Conservation (phyloP, 441 rosid species). For the Pelargonium australe region DNA sequence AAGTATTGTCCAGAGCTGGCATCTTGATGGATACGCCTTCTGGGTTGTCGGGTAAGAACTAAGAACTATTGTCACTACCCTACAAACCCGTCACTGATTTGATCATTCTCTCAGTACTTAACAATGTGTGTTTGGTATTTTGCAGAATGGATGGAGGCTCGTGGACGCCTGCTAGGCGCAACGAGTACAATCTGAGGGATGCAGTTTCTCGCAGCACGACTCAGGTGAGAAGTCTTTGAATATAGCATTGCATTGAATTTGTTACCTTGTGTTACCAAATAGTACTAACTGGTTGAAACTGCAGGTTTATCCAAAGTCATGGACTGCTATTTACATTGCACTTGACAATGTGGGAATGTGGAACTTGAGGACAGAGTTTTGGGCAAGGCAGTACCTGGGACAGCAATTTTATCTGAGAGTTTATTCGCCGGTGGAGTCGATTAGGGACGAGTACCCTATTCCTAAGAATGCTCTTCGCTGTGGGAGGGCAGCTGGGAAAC, state of each 20-base stretch:
- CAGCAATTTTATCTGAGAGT: conserved; percentile 61
- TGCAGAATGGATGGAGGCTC: conserved; percentile 53
- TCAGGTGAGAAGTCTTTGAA: conserved; percentile 28
- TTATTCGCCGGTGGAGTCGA: conserved; percentile 31
- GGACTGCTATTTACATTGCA: conserved; percentile 60
- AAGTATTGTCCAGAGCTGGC: conserved; percentile 56
- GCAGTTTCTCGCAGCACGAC: conserved; percentile 59
- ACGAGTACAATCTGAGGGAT: conserved; percentile 50
- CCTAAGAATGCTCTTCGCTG: conserved; percentile 53
- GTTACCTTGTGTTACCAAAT: too few relatives aligned
- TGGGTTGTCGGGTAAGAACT: conserved; percentile 68
- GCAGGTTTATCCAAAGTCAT: conserved; percentile 65
- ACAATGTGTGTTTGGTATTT: neutral
- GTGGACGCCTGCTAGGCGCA: conserved; percentile 45
- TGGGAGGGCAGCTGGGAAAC: conserved; percentile 39
- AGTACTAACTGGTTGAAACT: neutral
- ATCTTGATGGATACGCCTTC: conserved; percentile 55
- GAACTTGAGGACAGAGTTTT: conserved; percentile 55
- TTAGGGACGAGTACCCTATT: conserved; percentile 45
- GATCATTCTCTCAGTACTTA: neutral
- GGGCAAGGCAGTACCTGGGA: conserved; percentile 69
- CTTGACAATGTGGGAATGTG: conserved; percentile 72
- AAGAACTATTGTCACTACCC: too few relatives aligned
- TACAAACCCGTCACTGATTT: neutral
- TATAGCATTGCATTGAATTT: too few relatives aligned